Evolutionary conservation across 306 rosid genomes (phyloP).

Genomic region (Sesbania bispinosa): DNA sequence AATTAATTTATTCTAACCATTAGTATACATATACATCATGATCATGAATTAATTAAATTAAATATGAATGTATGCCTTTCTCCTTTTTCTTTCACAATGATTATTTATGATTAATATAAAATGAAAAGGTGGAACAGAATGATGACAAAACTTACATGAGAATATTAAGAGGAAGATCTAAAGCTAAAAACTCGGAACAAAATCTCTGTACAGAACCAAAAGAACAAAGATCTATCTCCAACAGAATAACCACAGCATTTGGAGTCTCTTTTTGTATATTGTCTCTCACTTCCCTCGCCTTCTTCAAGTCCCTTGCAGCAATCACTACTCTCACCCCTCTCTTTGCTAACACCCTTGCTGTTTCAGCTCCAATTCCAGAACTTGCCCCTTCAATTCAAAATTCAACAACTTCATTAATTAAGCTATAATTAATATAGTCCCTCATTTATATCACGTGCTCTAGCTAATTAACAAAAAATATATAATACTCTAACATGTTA

Average conservation of each 20-base stretch:
- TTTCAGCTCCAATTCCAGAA: conserved; percentile 96
- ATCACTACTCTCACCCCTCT: conserved; percentile 92
- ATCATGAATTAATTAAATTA: no score
- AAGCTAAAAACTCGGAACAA: conserved; percentile 71
- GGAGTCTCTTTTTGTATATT: conserved; percentile 63
- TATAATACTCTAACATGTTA: no score
- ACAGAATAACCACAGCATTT: conserved; percentile 57
- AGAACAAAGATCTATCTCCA: conserved; percentile 85
- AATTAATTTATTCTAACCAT: background rate
- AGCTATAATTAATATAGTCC: background rate
- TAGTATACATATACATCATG: background rate
- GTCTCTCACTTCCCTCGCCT: conserved; percentile 59
- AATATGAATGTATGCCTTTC: no score
- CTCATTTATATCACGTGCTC: background rate
- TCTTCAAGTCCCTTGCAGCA: conserved; percentile 70
- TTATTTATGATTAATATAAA: background rate
- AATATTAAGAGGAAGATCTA: conserved; percentile 72
- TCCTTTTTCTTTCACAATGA: background rate
- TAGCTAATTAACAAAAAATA: background rate
- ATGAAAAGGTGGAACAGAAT: background rate
- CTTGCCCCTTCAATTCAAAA: conserved; percentile 54
- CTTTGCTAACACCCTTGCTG: conserved; percentile 87
- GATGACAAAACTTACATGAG: conserved; percentile 59
- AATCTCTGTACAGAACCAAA: conserved; percentile 71
- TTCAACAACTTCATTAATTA: background rate